phyloP scores from a whole-genome alignment of 306 rosid genomes.

The Fragaria vesca region DNA sequence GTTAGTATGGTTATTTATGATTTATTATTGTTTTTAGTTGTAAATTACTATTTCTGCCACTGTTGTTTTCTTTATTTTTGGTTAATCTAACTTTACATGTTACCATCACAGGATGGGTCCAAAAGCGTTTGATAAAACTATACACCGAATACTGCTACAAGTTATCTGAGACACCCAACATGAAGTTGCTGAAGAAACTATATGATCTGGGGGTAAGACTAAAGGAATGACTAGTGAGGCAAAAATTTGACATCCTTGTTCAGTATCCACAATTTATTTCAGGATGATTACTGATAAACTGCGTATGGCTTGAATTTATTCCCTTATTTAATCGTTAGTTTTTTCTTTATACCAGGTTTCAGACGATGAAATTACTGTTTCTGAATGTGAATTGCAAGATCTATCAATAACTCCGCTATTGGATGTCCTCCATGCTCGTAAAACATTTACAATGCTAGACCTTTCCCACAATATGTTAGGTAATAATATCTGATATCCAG shows the following conservation, averaged over 20 bases:
- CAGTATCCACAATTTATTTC: conserved; percentile 14
- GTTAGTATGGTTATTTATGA: not conserved
- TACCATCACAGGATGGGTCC: conserved; percentile 68
- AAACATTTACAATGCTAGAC: conserved; percentile 76
- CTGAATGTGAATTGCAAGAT: conserved; percentile 91
- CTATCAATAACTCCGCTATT: conserved; percentile 76
- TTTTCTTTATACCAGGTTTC: conserved; percentile 59
- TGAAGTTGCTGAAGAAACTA: conserved; percentile 75
- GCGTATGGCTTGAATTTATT: conserved; percentile 6
- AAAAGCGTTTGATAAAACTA: conserved; percentile 74
- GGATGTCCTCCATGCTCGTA: conserved; percentile 66
- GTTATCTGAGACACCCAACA: conserved; percentile 64
- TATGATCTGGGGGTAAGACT: conserved; percentile 81
- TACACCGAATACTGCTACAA: conserved; percentile 72
- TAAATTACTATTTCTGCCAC: not conserved
- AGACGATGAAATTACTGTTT: conserved; percentile 76
- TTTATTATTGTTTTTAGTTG: not conserved
- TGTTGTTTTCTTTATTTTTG: not conserved
- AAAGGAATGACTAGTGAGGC: not conserved
- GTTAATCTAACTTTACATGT: conserved; percentile 11
- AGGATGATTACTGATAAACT: not conserved
- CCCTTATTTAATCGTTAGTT: conserved; percentile 23
- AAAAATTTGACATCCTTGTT: conserved; percentile 9
- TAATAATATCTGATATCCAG: conserved; percentile 26
- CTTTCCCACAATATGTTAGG: conserved; percentile 93